Evolutionary conservation across 805 yeast species (phyloP), one percentile per base, ranked within the genome.

Genomic region (Lachancea cidri): DNA sequence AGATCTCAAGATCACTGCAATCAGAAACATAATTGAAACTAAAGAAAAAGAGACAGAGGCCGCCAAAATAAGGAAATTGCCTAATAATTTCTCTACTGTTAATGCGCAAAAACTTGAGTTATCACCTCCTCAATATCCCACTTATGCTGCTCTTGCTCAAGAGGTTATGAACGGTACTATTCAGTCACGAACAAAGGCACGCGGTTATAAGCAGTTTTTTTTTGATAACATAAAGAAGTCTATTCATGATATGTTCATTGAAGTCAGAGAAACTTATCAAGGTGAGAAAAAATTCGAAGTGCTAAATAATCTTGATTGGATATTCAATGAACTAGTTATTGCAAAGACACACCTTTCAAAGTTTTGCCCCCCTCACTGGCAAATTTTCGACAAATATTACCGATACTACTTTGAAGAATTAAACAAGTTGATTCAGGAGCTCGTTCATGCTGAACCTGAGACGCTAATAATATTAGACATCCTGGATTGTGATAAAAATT

Each of bases 361-460:
- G 11, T 71, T 81, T 38, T 79, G 86, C 45, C 96, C 98, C 0
- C 54, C 57, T 15, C 69, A 73, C 42, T 93, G 98, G 97, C 70
- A 79, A 35, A 70, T 91, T 25, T 77, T 81, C 53, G 67, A 73
- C 17, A 73, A 74, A 40, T 75, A 81, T 38, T 79, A 79, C 52
- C 69, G 71, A 16, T 75, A 79, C 50, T 87, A 88, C 64, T 89
- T 83, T 57, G 67, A 70, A 19, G 77, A 81, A 42, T 60, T 86
- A 22, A 80, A 86, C 55, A 62, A 67, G 6, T 69, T 88, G 35
- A 70, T 88, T n/a, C 73, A 74, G 53, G 74, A 74, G 4, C 61
- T 87, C 33, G 74, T 86, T 35, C 74, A 76, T 17, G 60, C 75
- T 9, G 89, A 88, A 51, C 93, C 96, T 1, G 85, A 89, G 14